A percentile compares a stretch with the other conserved stretches of the same genome.
These are phyloP conservation scores for Candida quercuum DNA, from an alignment of 805 yeast species.

Conservation along the genomic window DNA sequence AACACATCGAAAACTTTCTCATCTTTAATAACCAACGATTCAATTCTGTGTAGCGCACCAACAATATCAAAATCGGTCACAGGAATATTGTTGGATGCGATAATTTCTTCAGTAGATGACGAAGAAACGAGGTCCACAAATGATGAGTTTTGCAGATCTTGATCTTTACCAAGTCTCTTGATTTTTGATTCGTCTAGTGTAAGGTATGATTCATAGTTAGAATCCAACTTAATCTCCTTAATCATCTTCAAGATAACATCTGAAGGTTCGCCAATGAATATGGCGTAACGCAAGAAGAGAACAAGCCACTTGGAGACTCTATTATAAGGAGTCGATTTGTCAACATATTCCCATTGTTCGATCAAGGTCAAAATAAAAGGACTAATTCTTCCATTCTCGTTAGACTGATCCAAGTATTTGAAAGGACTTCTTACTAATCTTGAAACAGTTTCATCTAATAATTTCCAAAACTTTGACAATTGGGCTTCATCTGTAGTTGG, in stretches of 20 bases:
- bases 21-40: conserved; percentile 25
- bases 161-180: conserved; percentile 8
- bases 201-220: conserved; percentile 19
- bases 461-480: conserved; percentile 43
- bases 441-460: conserved; percentile 72
- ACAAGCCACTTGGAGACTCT: conserved; percentile 43
- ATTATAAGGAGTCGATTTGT: conserved; percentile 23
- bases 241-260: conserved; percentile 8
- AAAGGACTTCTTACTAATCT: conserved; percentile 74
- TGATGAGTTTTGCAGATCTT: conserved; percentile 19
- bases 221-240: conserved; percentile 11
- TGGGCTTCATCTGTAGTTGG: conserved; percentile 8
- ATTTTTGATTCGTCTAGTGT: conserved; percentile 11
- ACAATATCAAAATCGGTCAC: conserved; percentile 43
- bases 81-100: conserved; percentile 31
- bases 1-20: too few species aligned
- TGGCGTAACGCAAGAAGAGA: conserved; percentile 39
- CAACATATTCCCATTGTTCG: conserved; percentile 66
- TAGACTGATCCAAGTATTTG: conserved; percentile 67
- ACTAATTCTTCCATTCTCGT: conserved; percentile 34
- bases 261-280: conserved; percentile 55
- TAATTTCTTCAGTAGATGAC: conserved; percentile 25
- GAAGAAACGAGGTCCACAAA: conserved; percentile 32
- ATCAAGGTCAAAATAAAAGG: conserved; percentile 52
- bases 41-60: conserved; percentile 37